phyloP scores from a whole-genome alignment of 78 protist species.

The Dictyostelium brefeldianum region DNA sequence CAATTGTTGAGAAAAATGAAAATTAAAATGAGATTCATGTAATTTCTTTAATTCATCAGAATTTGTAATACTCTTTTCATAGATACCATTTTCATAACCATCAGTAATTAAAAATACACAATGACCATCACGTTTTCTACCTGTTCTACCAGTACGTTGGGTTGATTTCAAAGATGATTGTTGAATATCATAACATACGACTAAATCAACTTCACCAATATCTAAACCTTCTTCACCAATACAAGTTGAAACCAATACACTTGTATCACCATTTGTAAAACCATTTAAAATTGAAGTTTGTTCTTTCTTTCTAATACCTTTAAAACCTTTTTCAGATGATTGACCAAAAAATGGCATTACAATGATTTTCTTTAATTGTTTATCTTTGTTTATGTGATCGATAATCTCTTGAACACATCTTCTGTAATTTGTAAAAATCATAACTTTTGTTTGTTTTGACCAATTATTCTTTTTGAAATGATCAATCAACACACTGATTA shows the following conservation, averaged over 20 bases:
- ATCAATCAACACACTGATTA: not conserved
- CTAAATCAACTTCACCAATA: slow-evolving; percentile 95
- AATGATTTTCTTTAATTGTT: not conserved
- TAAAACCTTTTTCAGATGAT: slow-evolving; percentile 23
- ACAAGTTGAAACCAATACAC: slow-evolving; percentile 94
- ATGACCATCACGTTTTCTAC: slow-evolving; percentile 90
- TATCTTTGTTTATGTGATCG: slow-evolving; percentile 16
- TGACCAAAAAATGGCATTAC: slow-evolving; percentile 63
- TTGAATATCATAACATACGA: slow-evolving; percentile 91
- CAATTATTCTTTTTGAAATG: slow-evolving; percentile 56
- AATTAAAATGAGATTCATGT: not conserved
- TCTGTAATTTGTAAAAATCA: slow-evolving; percentile 83
- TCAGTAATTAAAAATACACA: slow-evolving; percentile 63
- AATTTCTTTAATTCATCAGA: not conserved
- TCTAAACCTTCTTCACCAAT: slow-evolving; percentile 97
- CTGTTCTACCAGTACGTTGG: slow-evolving; percentile 98
- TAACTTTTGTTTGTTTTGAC: slow-evolving; percentile 77
- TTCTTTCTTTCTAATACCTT: slow-evolving; percentile 61
- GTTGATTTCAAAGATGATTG: slow-evolving; percentile 86
- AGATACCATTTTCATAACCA: slow-evolving; percentile 64
- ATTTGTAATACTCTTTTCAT: slow-evolving; percentile 8
- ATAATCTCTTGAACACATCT: slow-evolving; percentile 17
- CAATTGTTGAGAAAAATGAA: not conserved
- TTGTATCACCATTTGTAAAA: slow-evolving; percentile 89
- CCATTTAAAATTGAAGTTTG: slow-evolving; percentile 45